A percentile compares a stretch with the other conserved stretches of the same genome.
Evolutionary conservation across 2,329 filamentous ascomycete species (phyloP).

Genomic region (Leptographium radiaticola): DNA sequence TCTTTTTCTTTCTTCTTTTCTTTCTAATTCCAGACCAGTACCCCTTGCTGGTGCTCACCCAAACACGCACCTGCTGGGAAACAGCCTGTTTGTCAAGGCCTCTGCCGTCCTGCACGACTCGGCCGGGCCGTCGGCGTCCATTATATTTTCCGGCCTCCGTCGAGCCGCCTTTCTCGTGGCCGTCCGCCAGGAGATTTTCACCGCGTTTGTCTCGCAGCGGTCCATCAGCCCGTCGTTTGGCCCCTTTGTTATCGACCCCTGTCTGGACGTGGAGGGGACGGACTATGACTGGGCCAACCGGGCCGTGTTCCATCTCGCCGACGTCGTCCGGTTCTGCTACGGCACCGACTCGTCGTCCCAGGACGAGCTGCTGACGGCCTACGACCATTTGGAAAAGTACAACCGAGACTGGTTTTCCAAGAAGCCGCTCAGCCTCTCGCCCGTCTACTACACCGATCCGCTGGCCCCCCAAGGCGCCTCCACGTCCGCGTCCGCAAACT

Average conservation of each 20-base stretch:
- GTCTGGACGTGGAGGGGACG: neutral
- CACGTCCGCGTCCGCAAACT: too few relatives aligned
- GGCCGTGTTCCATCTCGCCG: neutral
- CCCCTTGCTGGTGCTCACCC: neutral
- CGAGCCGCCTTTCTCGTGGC: conserved; percentile 2
- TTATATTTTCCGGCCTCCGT: neutral
- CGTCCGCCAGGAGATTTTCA: conserved; percentile 1
- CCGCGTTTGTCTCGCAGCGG: conserved; percentile 1
- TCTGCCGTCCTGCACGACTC: neutral
- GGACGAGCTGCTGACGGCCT: neutral
- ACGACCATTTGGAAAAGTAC: neutral
- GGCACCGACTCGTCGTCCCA: neutral
- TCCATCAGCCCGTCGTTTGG: neutral
- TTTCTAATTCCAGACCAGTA: neutral
- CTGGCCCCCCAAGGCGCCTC: neutral
- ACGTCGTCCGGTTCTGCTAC: conserved; percentile 1
- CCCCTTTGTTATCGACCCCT: neutral
- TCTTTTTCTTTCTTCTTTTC: neutral
- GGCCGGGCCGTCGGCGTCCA: neutral
- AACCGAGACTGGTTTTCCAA: neutral
- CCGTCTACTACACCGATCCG: neutral
- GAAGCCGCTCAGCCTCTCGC: neutral
- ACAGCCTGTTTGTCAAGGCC: conserved; percentile 2
- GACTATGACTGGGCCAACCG: conserved; percentile 1
- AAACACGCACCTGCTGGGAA: conserved; percentile 1